Conservation (phyloP, 108 stramenopile genomes). For the Pseudonitzschia multistriata region DNA sequence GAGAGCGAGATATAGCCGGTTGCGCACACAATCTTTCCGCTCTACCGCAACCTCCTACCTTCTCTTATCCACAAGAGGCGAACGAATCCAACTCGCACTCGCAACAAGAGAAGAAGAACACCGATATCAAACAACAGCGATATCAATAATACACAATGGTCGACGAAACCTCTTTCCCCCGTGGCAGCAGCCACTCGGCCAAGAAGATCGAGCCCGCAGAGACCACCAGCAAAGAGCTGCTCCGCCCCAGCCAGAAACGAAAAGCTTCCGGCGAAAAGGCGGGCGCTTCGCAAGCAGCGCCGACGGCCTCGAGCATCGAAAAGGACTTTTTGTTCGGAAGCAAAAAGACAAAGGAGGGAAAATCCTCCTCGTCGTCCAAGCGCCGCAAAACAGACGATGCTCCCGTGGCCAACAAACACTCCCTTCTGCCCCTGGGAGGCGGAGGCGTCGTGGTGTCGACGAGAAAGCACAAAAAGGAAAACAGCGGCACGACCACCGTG, state of each 20-base stretch:
- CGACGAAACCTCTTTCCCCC: conserved; percentile 31
- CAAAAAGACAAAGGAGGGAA: conserved; percentile 10
- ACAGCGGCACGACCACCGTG: conserved; percentile 5
- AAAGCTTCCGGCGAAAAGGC: conserved; percentile 8
- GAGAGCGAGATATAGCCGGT: neutral
- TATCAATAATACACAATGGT: no score
- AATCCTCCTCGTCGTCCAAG: conserved; percentile 2
- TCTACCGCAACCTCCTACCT: neutral
- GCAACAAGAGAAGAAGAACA: neutral
- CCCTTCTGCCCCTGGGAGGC: conserved; percentile 71
- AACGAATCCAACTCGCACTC: neutral
- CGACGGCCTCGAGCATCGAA: neutral
- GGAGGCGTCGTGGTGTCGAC: conserved; percentile 63
- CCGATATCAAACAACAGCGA: neutral
- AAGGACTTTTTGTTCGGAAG: conserved; percentile 42
- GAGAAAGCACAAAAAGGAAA: conserved; percentile 12
- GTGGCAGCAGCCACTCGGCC: conserved; percentile 21
- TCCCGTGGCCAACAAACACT: conserved; percentile 11
- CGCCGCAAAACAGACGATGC: conserved; percentile 20
- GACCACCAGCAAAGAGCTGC: neutral
- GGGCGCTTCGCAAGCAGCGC: neutral
- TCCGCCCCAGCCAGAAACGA: conserved; percentile 12
- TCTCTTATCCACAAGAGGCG: neutral
- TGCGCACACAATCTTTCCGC: neutral
- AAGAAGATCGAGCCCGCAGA: neutral